Evolutionary conservation across 176 grass and related monocot genomes (phyloP).

Genomic region (Oryza punctata): DNA sequence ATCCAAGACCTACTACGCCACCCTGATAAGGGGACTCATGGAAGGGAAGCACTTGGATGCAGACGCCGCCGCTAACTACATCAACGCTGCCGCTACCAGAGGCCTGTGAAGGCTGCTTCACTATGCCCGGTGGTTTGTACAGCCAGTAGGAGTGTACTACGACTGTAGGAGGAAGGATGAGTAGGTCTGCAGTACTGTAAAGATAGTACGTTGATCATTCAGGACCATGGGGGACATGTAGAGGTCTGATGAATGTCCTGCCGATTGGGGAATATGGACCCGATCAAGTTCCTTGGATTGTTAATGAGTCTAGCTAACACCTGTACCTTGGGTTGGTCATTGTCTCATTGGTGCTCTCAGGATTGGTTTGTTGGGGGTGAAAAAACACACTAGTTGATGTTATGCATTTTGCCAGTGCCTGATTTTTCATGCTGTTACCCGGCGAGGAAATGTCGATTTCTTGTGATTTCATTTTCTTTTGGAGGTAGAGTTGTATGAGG

Average conservation of each 20-base stretch:
- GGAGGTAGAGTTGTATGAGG: too few species aligned
- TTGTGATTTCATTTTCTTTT: background rate
- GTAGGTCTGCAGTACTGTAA: background rate
- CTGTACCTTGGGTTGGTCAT: background rate
- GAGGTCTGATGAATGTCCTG: background rate
- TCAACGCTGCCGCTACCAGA: conserved; percentile 48
- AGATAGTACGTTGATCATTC: background rate
- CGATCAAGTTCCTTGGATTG: conserved; percentile 7
- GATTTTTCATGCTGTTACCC: background rate
- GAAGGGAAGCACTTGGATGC: conserved; percentile 72
- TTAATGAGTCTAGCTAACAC: background rate
- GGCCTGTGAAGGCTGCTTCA: conserved; percentile 44
- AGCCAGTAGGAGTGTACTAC: background rate
- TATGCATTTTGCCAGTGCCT: background rate
- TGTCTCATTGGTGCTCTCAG: background rate
- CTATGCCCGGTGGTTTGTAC: conserved; percentile 27
- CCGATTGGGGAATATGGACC: background rate
- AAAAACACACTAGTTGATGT: background rate
- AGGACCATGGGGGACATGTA: background rate
- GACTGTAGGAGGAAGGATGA: background rate
- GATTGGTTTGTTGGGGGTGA: background rate
- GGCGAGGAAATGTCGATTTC: background rate
- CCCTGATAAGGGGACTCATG: conserved; percentile 71
- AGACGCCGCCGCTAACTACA: conserved; percentile 58
- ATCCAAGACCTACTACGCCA: conserved; percentile 53